A percentile compares a stretch with the other conserved stretches of the same genome.
Conservation (phyloP, 2,329 filamentous ascomycete genomes). For the Paracamarosporium sp. region DNA sequence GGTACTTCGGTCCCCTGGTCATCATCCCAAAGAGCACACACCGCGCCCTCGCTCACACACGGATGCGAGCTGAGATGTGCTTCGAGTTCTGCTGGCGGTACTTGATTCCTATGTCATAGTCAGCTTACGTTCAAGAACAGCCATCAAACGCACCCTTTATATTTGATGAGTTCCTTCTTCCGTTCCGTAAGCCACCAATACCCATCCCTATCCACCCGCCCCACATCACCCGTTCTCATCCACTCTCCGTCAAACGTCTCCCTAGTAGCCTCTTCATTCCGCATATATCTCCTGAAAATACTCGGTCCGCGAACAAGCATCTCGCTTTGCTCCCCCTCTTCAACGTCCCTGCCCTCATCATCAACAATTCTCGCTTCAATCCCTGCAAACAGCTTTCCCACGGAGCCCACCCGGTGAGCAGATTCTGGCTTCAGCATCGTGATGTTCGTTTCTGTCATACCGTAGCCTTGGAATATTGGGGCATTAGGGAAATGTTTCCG, state of each 20-base stretch:
- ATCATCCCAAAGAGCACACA: slow-evolving; percentile 36
- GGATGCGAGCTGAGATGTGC: slow-evolving; percentile 33
- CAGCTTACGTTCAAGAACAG: not conserved
- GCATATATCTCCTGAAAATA: slow-evolving; percentile 36
- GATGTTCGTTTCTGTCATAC: slow-evolving; percentile 27
- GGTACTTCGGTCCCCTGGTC: slow-evolving; percentile 35
- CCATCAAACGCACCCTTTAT: slow-evolving; percentile 26
- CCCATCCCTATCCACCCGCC: slow-evolving; percentile 33
- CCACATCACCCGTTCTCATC: slow-evolving; percentile 41
- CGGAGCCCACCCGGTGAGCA: slow-evolving; percentile 17
- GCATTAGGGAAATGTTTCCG: slow-evolving; percentile 12
- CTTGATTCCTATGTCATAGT: slow-evolving; percentile 25
- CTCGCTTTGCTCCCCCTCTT: slow-evolving; percentile 33
- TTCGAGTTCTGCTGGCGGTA: slow-evolving; percentile 44
- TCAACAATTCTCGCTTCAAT: slow-evolving; percentile 37
- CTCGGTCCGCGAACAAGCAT: slow-evolving; percentile 33
- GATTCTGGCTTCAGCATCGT: slow-evolving; percentile 20
- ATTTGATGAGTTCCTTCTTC: slow-evolving; percentile 44
- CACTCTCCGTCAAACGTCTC: slow-evolving; percentile 35
- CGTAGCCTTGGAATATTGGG: slow-evolving; percentile 27
- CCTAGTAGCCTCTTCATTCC: slow-evolving; percentile 30
- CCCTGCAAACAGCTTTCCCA: slow-evolving; percentile 23
- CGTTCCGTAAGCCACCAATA: slow-evolving; percentile 40
- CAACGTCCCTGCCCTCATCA: slow-evolving; percentile 34
- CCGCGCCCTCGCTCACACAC: slow-evolving; percentile 35